phyloP scores from a whole-genome alignment of 148 eudicot species.

The Fagopyrum homotropicum region DNA sequence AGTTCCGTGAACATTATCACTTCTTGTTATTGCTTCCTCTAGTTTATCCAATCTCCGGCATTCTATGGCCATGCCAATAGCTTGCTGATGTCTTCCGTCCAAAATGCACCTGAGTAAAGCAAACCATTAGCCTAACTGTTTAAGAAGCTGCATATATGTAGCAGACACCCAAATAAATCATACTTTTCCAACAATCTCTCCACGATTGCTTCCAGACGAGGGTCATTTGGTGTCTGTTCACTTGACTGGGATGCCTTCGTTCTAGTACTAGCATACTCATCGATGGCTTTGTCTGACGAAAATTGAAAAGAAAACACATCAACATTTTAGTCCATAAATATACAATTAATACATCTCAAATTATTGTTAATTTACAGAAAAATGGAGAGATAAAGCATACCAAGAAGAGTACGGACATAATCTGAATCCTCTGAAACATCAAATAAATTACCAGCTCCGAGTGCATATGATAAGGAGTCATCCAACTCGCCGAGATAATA shows the following conservation, averaged over 20 bases:
- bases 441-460: conserved; percentile 85
- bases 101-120: conserved; percentile 49
- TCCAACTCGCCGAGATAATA: conserved; percentile 75
- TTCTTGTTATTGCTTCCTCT: conserved; percentile 74
- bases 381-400: conserved; percentile 23
- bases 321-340: neutral
- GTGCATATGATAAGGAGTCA: conserved; percentile 88
- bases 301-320: neutral
- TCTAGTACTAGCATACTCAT: conserved; percentile 83
- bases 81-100: conserved; percentile 84
- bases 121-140: conserved; percentile 5
- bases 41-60: conserved; percentile 86
- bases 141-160: neutral
- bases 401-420: conserved; percentile 88
- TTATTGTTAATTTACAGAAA: neutral
- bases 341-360: neutral
- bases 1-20: conserved; percentile 68
- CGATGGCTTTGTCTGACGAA: conserved; percentile 79
- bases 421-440: conserved; percentile 96
- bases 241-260: conserved; percentile 65
- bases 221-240: conserved; percentile 56
- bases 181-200: conserved; percentile 97
- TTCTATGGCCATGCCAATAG: conserved; percentile 84
- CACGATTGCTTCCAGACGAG: conserved; percentile 89
- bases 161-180: conserved; percentile 6